Base-by-base conservation (phyloP, 2,329 filamentous ascomycete genomes). In the Colletotrichum cuscutae region DNA sequence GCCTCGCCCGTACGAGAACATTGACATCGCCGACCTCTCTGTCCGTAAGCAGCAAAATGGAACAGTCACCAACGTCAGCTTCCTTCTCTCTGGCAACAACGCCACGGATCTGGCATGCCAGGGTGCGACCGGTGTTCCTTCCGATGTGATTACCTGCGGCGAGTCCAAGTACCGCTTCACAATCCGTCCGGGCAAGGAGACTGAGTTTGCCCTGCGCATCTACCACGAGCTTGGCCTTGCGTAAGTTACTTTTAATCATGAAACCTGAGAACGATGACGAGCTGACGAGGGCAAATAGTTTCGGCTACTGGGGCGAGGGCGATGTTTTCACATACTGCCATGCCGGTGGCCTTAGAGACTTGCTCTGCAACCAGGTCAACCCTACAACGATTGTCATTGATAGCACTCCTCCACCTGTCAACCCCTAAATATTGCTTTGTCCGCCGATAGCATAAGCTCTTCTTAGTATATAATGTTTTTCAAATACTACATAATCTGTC, bases 91-190 rank as follows among this genome's bases (percentile, higher is more conserved):
- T n/a, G 77, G 77, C 32, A 11, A 58, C 11, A 62, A 78, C 52
- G 75, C 73, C 46, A 59, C 62, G 8, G 65, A 65, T 35, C 70
- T 78, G 1, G 15, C 4, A 32, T 79, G 77, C 74, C 2, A 28
- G 3, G 71, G 28, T 24, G 28, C 26, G 46, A 65, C 74, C 4
- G 71, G 1, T 13, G 68, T 78, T 37, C 79, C 78, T 32, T 76
- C 74, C 64, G 62, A 74, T 28, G 71, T 76, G 56, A 63, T 77
- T 58, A 74, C 74, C 61, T 81, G 79, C 76, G 77, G 76, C 65
- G 76, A 76, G 11, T 74, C 74, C 74, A 76, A 76, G 72, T 81
- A 81, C 77, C 68, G 77, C 57, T 81, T 81, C 77, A 61, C 60
- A 22, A 63, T 81, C 32, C 53, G 69, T 28, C 37, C 65, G 4